phyloP scores from a whole-genome alignment of 2,329 filamentous ascomycete species.

The Colletotrichum orchidophilum region DNA sequence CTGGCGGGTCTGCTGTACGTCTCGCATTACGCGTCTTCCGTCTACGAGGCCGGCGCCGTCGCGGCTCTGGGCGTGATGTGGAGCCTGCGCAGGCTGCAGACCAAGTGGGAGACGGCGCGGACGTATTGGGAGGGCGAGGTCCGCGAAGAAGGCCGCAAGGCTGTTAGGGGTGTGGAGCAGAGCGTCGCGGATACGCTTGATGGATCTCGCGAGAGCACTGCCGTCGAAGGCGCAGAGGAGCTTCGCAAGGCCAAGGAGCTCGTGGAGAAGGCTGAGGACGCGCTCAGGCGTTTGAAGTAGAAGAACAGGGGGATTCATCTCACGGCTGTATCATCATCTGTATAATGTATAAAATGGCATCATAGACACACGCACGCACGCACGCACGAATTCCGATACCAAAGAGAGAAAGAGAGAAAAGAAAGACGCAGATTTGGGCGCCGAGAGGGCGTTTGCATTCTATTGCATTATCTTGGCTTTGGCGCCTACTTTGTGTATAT shows the following conservation, averaged over 20 bases:
- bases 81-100: slow-evolving; percentile 68
- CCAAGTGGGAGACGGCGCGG: slow-evolving; percentile 69
- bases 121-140: slow-evolving; percentile 73
- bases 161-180: slow-evolving; percentile 64
- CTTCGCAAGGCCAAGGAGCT: slow-evolving; percentile 53
- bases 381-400: not conserved
- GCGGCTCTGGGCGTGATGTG: slow-evolving; percentile 69
- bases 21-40: slow-evolving; percentile 59
- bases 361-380: slow-evolving; percentile 7
- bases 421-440: not conserved
- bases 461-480: not conserved
- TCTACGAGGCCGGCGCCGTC: slow-evolving; percentile 71
- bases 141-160: slow-evolving; percentile 72
- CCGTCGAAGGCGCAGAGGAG: slow-evolving; percentile 43
- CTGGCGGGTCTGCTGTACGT: slow-evolving; percentile 67
- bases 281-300: slow-evolving; percentile 58
- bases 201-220: slow-evolving; percentile 37
- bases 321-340: slow-evolving; percentile 29
- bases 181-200: slow-evolving; percentile 60
- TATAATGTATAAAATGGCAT: slow-evolving; percentile 30
- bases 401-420: not conserved
- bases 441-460: slow-evolving; percentile 6
- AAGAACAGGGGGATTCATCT: not conserved
- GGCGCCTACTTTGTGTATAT: not conserved
- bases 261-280: slow-evolving; percentile 59